These are phyloP conservation scores for Gnomoniopsis sp. DNA, from an alignment of 2,329 filamentous ascomycete species.

Conservation along the genomic window DNA sequence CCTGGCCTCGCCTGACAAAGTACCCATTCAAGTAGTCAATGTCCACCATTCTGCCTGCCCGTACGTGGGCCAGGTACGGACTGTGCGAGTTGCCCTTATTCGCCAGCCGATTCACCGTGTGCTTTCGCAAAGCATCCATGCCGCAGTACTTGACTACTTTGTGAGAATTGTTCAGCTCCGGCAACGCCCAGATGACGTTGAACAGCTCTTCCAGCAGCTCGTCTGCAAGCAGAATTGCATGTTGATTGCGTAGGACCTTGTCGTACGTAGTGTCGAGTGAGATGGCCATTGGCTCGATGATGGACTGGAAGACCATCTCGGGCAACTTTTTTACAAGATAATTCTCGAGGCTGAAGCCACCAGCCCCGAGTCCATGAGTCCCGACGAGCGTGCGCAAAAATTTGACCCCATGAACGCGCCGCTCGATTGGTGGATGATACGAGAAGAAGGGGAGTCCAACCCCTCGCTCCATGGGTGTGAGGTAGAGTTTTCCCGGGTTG, in stretches of 20 bases:
- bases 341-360: constrained; percentile 53
- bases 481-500: constrained; percentile 29
- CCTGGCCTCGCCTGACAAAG: constrained; percentile 69
- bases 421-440: constrained; percentile 23
- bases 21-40: constrained; percentile 88
- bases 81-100: constrained; percentile 52
- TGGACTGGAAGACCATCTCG: constrained; percentile 68
- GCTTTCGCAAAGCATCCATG: constrained; percentile 57
- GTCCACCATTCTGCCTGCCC: constrained; percentile 63
- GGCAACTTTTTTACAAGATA: constrained; percentile 75
- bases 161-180: constrained; percentile 65
- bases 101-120: constrained; percentile 55
- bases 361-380: constrained; percentile 58
- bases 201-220: constrained; percentile 72
- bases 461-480: constrained; percentile 27
- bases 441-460: constrained; percentile 17
- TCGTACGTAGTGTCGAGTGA: constrained; percentile 75
- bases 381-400: constrained; percentile 63
- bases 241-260: constrained; percentile 63
- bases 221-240: constrained; percentile 63
- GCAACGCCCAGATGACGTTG: constrained; percentile 67
- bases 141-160: constrained; percentile 56
- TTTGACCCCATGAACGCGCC: constrained; percentile 38
- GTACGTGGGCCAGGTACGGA: constrained; percentile 65
- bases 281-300: constrained; percentile 79